Percentiles rank a stretch among this genome's conserved stretches.
Evolutionary conservation across 441 rosid genomes (phyloP).

Genomic region (Populus hybrid): DNA sequence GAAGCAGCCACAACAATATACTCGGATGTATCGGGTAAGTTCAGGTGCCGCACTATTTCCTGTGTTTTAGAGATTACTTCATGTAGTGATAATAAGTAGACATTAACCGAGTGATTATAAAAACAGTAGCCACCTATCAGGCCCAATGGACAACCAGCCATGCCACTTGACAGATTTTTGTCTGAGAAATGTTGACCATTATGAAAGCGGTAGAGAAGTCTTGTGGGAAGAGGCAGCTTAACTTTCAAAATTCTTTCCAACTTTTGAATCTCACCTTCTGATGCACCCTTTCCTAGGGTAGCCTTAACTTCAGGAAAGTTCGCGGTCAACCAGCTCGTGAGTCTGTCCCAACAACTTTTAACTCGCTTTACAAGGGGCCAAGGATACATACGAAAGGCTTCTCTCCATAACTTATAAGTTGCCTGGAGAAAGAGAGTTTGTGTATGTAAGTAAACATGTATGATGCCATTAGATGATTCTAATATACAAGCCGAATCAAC

Average conservation of each 20-base stretch:
- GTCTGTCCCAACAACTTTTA: slow-evolving; percentile 70
- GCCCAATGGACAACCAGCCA: slow-evolving; percentile 36
- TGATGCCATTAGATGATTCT: neutral
- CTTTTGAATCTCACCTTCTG: slow-evolving; percentile 57
- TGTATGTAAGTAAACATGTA: neutral
- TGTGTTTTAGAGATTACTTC: slow-evolving; percentile 45
- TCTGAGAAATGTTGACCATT: slow-evolving; percentile 61
- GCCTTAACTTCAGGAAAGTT: slow-evolving; percentile 72
- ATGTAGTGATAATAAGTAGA: slow-evolving; percentile 53
- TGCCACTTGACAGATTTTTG: neutral
- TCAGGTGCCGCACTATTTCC: slow-evolving; percentile 22
- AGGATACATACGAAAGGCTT: slow-evolving; percentile 70
- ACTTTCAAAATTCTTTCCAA: slow-evolving; percentile 50
- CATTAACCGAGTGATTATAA: slow-evolving; percentile 58
- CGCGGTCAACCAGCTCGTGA: slow-evolving; percentile 51
- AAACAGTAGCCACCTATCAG: slow-evolving; percentile 75
- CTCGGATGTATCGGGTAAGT: slow-evolving; percentile 21
- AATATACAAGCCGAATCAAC: neutral
- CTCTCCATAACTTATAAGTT: slow-evolving; percentile 66
- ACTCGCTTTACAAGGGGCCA: slow-evolving; percentile 76
- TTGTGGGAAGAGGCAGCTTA: slow-evolving; percentile 72
- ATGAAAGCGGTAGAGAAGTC: slow-evolving; percentile 74
- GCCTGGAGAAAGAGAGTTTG: slow-evolving; percentile 31
- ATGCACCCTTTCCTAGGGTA: slow-evolving; percentile 69
- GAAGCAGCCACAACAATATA: slow-evolving; percentile 63